Conservation (phyloP, 768 basidiomycete species). For the Cubamyces lactineus region DNA sequence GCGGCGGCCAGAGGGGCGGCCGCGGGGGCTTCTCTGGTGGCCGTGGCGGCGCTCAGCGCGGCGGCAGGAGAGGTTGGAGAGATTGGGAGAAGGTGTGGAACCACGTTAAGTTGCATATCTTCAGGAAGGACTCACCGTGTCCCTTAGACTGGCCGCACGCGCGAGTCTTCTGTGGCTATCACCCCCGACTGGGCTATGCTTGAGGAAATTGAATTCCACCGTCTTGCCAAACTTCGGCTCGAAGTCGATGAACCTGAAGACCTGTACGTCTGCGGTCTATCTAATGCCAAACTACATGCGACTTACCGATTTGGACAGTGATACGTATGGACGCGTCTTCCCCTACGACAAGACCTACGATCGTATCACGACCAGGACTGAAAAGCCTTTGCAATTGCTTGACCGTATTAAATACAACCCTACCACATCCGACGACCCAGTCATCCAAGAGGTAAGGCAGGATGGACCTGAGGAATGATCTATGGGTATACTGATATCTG, state of each 20-base stretch:
- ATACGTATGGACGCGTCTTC: constrained; percentile 86
- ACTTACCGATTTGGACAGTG: constrained; percentile 49
- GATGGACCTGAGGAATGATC: neutral
- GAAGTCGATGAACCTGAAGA: constrained; percentile 93
- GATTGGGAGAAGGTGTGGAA: constrained; percentile 88
- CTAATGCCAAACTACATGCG: neutral
- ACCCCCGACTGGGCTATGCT: constrained; percentile 92
- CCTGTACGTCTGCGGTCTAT: constrained; percentile 56
- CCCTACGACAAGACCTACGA: constrained; percentile 95
- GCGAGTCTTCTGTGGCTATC: constrained; percentile 94
- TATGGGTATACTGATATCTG: constrained; percentile 1
- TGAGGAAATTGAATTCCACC: constrained; percentile 96
- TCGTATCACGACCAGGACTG: constrained; percentile 91
- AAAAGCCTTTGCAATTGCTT: constrained; percentile 86
- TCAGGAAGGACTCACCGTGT: constrained; percentile 11
- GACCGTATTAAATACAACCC: constrained; percentile 98
- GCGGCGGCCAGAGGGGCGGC: constrained; percentile 45
- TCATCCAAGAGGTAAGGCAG: constrained; percentile 80
- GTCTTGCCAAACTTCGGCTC: constrained; percentile 88
- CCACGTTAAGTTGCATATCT: neutral
- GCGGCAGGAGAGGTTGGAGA: constrained; percentile 80
- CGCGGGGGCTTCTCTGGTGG: constrained; percentile 44
- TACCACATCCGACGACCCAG: constrained; percentile 96
- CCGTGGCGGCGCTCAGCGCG: constrained; percentile 53
- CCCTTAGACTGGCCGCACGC: constrained; percentile 71